These are phyloP conservation scores for Colletotrichum sp. DNA, from an alignment of 2,329 filamentous ascomycete species.

Conservation along the genomic window DNA sequence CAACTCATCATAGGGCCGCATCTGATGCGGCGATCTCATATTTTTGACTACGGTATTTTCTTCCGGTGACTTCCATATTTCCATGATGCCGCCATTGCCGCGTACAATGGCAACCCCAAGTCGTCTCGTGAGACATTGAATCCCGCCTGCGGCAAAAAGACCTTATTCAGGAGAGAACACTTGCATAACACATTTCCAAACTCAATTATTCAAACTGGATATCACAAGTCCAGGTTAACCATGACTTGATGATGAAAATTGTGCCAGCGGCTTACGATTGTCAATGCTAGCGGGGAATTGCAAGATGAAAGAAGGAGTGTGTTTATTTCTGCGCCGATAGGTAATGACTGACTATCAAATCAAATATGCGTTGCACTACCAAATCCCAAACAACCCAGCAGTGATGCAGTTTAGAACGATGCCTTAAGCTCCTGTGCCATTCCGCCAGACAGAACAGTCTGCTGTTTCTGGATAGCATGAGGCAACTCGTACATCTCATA, in stretches of 20 bases:
- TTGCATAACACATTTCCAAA: too few species aligned
- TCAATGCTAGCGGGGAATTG: accelerated
- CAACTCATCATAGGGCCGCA: accelerated
- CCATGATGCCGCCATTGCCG: not conserved
- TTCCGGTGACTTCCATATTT: not conserved
- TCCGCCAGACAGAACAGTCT: not conserved
- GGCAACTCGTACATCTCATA: not conserved
- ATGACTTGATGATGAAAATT: not conserved
- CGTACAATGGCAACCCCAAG: not conserved
- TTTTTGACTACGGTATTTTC: not conserved
- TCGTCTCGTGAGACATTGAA: not conserved
- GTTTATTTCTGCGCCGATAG: not conserved
- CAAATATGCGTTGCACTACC: not conserved
- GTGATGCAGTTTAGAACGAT: not conserved
- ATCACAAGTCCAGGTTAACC: accelerated
- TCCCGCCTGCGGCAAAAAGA: not conserved
- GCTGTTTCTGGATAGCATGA: not conserved
- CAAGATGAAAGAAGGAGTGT: not conserved
- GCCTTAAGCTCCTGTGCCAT: not conserved
- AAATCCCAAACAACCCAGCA: accelerated
- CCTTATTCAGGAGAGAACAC: accelerated
- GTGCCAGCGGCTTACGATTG: not conserved
- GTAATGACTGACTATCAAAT: not conserved
- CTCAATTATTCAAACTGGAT: not conserved
- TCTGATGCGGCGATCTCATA: not conserved